phyloP scores from a whole-genome alignment of 2,329 filamentous ascomycete genomes.

The Sporothrix pallida region DNA sequence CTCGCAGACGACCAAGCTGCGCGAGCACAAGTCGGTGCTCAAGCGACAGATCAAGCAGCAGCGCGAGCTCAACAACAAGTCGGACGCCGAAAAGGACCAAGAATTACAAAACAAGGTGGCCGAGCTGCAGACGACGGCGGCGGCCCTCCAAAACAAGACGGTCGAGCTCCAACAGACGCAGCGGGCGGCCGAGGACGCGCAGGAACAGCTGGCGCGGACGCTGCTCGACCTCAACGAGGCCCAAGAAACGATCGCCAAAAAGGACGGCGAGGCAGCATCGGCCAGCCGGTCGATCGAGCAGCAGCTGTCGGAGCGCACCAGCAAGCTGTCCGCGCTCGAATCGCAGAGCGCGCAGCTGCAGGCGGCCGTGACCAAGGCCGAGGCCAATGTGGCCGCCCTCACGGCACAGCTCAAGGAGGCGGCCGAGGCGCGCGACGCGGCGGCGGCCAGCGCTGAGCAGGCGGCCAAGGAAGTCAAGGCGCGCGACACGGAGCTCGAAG shows the following conservation, averaged over 20 bases:
- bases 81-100: conserved; percentile 72
- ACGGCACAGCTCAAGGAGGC: conserved; percentile 45
- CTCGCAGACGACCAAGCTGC: conserved; percentile 74
- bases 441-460: conserved; percentile 41
- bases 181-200: conserved; percentile 48
- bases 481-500: conserved; percentile 58
- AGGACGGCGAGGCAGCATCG: conserved; percentile 34
- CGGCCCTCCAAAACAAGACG: conserved; percentile 63
- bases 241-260: conserved; percentile 38
- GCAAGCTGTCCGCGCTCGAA: conserved; percentile 48
- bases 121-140: conserved; percentile 65
- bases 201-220: conserved; percentile 56
- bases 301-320: conserved; percentile 37
- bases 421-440: conserved; percentile 43
- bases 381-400: conserved; percentile 49
- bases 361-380: conserved; percentile 47
- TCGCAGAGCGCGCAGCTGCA: conserved; percentile 46
- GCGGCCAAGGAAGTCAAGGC: conserved; percentile 54
- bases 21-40: conserved; percentile 87
- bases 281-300: conserved; percentile 37
- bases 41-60: conserved; percentile 95
- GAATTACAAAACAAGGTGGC: conserved; percentile 65
- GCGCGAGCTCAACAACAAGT: conserved; percentile 87
- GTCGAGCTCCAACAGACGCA: conserved; percentile 57
- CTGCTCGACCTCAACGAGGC: conserved; percentile 54